Conservation (phyloP, 116 monocot species). For the Cymodocea nodosa region DNA sequence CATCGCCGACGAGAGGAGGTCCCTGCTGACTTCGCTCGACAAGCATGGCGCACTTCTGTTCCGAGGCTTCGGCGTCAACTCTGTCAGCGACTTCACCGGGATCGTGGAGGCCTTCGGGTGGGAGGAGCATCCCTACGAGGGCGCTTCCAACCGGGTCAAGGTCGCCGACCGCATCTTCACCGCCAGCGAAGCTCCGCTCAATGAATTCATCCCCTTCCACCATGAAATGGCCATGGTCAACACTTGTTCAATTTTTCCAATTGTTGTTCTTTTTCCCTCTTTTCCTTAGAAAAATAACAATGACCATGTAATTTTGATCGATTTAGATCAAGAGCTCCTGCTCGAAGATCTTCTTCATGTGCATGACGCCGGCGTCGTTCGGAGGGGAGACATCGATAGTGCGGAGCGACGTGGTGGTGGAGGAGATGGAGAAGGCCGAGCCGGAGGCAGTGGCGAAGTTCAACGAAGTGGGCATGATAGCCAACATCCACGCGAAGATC, state of each 20-base stretch:
- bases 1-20: conserved; percentile 4
- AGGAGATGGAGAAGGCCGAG: conserved; percentile 15
- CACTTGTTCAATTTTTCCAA: background rate
- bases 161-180: conserved; percentile 16
- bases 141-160: conserved; percentile 11
- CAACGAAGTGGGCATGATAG: background rate
- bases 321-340: conserved; percentile 4
- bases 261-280: background rate
- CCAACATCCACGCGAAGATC: background rate
- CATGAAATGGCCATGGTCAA: conserved; percentile 29
- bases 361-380: conserved; percentile 10
- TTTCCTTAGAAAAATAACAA: background rate
- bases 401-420: conserved; percentile 11
- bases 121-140: conserved; percentile 18
- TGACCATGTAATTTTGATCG: background rate
- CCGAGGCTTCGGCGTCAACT: conserved; percentile 17
- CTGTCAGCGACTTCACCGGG: conserved; percentile 12
- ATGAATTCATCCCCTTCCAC: conserved; percentile 24
- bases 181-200: conserved; percentile 16
- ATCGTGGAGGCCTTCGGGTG: conserved; percentile 24
- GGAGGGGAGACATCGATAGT: conserved; percentile 23
- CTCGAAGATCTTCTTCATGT: conserved; percentile 17
- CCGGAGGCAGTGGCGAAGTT: conserved; percentile 16
- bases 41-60: conserved; percentile 26
- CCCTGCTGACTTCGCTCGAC: conserved; percentile 5